These are phyloP conservation scores for Pistacia vera DNA, from an alignment of 345 rosid species.

Conservation along the genomic window DNA sequence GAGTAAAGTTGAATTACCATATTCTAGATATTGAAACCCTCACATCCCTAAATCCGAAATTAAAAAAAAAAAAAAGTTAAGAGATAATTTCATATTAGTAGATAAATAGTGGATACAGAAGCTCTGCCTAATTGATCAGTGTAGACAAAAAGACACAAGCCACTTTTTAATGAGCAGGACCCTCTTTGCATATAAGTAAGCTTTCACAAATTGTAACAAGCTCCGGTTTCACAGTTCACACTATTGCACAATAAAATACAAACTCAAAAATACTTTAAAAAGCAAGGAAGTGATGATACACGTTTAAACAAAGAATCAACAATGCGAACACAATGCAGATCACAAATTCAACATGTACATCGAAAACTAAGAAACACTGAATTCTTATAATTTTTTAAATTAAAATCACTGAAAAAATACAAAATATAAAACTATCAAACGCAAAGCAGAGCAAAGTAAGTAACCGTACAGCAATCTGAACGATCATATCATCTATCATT, in stretches of 20 bases:
- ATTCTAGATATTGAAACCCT: neutral
- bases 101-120: neutral
- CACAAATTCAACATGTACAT: slow-evolving; percentile 2
- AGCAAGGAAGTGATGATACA: neutral
- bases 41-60: neutral
- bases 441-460: neutral
- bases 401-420: neutral
- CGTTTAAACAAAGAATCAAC: neutral
- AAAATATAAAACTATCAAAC: neutral
- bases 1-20: neutral
- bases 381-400: neutral
- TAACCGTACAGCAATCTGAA: neutral
- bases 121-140: neutral
- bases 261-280: neutral
- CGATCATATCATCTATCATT: neutral
- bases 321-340: slow-evolving; percentile 15
- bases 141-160: neutral
- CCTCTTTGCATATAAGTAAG: neutral
- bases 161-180: neutral
- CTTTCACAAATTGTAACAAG: neutral
- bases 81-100: neutral
- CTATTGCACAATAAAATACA: neutral
- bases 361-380: neutral
- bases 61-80: too few relatives aligned
- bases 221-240: neutral